Conservation (phyloP, 345 rosid genomes). For the Reutealis trisperma region DNA sequence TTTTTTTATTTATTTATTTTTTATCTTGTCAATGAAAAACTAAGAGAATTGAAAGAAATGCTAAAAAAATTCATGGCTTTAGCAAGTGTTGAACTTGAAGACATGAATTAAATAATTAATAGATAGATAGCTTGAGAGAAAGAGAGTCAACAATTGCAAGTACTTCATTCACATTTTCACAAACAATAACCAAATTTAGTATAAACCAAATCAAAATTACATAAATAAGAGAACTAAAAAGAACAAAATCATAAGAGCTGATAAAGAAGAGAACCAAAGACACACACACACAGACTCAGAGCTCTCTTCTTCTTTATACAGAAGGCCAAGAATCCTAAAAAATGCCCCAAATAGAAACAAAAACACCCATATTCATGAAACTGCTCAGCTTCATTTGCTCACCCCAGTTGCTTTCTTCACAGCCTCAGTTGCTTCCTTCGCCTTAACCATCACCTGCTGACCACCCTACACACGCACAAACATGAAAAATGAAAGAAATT, state of each 20-base stretch:
- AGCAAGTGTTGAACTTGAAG: too few relatives aligned
- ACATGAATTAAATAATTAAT: too few relatives aligned
- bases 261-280: too few relatives aligned
- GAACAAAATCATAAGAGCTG: too few relatives aligned
- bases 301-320: constrained; percentile 23
- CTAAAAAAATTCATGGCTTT: too few relatives aligned
- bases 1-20: too few relatives aligned
- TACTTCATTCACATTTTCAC: too few relatives aligned
- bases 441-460: constrained; percentile 53
- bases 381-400: constrained; percentile 18
- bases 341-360: neutral
- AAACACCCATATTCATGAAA: neutral
- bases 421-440: constrained; percentile 63
- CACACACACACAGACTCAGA: neutral
- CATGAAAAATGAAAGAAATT: neutral
- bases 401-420: constrained; percentile 52
- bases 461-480: constrained; percentile 45
- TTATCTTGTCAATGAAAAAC: too few relatives aligned
- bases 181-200: too few relatives aligned
- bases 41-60: too few relatives aligned
- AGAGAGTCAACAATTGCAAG: too few relatives aligned
- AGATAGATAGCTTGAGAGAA: too few relatives aligned
- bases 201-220: constrained; percentile 6
- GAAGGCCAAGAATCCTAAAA: neutral
- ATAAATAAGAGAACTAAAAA: neutral